Evolutionary conservation across 768 basidiomycete species (phyloP).

Genomic region (Trametes sanguinea): DNA sequence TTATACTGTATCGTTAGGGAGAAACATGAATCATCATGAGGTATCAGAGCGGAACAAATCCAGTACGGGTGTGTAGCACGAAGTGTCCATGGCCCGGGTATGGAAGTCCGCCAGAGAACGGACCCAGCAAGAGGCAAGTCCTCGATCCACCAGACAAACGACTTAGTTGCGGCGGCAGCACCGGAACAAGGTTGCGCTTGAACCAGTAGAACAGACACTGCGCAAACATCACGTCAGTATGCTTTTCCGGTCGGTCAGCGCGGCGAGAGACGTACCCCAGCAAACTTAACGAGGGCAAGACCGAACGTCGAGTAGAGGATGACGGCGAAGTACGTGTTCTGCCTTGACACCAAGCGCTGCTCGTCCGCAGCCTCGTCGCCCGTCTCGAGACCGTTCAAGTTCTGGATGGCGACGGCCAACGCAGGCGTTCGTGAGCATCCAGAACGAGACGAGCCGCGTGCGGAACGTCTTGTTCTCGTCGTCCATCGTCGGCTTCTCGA

Average conservation of each 20-base stretch:
- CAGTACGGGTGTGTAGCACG: slow-evolving; percentile 8
- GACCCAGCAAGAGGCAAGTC: slow-evolving; percentile 14
- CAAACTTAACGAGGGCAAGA: slow-evolving; percentile 70
- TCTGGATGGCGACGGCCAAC: slow-evolving; percentile 75
- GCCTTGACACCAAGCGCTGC: slow-evolving; percentile 39
- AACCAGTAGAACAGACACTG: slow-evolving; percentile 85
- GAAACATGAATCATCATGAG: slow-evolving; percentile 10
- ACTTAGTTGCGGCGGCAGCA: slow-evolving; percentile 73
- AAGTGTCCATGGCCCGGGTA: slow-evolving; percentile 19
- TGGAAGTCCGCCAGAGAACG: slow-evolving; percentile 7
- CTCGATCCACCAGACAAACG: background rate
- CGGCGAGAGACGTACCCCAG: slow-evolving; percentile 56
- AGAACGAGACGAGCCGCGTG: slow-evolving; percentile 79
- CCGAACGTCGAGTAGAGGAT: slow-evolving; percentile 81
- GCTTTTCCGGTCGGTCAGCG: background rate
- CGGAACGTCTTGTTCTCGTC: slow-evolving; percentile 93
- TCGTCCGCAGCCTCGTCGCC: slow-evolving; percentile 45
- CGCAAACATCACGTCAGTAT: background rate
- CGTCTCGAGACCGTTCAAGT: slow-evolving; percentile 62
- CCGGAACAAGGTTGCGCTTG: slow-evolving; percentile 78
- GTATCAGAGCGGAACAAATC: background rate
- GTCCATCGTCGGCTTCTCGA: slow-evolving; percentile 83
- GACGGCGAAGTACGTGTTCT: slow-evolving; percentile 70
- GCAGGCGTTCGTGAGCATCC: slow-evolving; percentile 79
- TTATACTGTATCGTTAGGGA: slow-evolving; percentile 11